Evolutionary conservation across 2,329 filamentous ascomycete species (phyloP).

Genomic region (Cladophialophora exuberans): DNA sequence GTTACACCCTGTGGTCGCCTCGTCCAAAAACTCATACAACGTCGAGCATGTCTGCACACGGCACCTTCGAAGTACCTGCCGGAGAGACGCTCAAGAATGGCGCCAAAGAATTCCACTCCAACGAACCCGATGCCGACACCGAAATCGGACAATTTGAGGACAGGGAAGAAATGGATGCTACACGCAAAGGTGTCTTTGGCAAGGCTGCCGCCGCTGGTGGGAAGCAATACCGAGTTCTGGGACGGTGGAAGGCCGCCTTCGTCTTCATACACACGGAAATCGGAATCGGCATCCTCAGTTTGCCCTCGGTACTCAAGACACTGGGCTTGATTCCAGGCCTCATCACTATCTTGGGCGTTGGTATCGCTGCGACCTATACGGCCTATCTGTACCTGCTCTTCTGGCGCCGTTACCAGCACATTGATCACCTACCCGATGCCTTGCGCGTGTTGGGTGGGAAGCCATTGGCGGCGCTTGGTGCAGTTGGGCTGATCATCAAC

Average conservation of each 20-base stretch:
- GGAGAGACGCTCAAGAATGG: not conserved
- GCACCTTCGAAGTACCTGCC: not conserved
- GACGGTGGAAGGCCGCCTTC: constrained; percentile 15
- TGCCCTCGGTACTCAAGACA: constrained; percentile 49
- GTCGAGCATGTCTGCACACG: constrained; percentile 6
- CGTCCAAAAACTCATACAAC: no score
- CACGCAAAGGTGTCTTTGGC: constrained; percentile 9
- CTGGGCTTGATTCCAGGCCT: constrained; percentile 54
- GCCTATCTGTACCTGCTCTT: constrained; percentile 57
- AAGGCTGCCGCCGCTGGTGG: constrained; percentile 12
- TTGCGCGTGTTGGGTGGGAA: constrained; percentile 60
- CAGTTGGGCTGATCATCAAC: constrained; percentile 59
- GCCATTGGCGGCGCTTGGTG: constrained; percentile 60
- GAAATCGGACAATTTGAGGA: not conserved
- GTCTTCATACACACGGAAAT: constrained; percentile 41
- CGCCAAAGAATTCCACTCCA: constrained; percentile 3
- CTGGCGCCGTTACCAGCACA: constrained; percentile 53
- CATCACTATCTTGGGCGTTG: constrained; percentile 51
- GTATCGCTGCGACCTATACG: constrained; percentile 54
- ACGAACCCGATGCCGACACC: not conserved
- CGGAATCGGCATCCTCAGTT: constrained; percentile 49
- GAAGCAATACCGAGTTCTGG: constrained; percentile 13
- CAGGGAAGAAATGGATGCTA: not conserved
- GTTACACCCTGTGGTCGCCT: no score
- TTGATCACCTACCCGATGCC: constrained; percentile 64